Percentiles rank a stretch among this genome's conserved stretches.
Conservation (phyloP, 331 rosid species). For the Telfairia occidentalis region DNA sequence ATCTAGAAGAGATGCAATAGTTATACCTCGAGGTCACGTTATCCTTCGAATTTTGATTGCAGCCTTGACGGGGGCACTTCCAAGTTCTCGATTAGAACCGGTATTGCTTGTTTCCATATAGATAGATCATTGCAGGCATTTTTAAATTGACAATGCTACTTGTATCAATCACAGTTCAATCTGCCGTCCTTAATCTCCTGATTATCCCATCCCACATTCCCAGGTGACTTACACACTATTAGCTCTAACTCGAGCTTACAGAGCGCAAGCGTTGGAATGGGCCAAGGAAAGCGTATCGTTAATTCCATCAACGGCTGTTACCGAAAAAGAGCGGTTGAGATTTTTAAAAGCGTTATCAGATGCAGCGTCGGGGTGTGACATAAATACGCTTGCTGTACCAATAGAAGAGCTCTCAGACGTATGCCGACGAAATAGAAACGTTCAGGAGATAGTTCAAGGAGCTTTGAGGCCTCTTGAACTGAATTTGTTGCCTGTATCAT, state of each 20-base stretch:
- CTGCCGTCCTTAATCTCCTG: slow-evolving; percentile 2
- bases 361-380: slow-evolving; percentile 63
- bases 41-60: slow-evolving; percentile 82
- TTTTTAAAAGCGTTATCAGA: slow-evolving; percentile 75
- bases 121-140: background rate
- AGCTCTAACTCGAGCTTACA: slow-evolving; percentile 60
- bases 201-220: background rate
- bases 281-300: slow-evolving; percentile 61
- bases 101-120: slow-evolving; percentile 23
- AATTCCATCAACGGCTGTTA: slow-evolving; percentile 80
- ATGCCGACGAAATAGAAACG: slow-evolving; percentile 86
- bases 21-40: slow-evolving; percentile 69
- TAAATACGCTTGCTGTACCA: slow-evolving; percentile 40
- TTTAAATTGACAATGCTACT: background rate
- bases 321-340: slow-evolving; percentile 69
- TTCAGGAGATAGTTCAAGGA: slow-evolving; percentile 95
- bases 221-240: slow-evolving; percentile 81
- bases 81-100: slow-evolving; percentile 81
- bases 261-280: slow-evolving; percentile 70
- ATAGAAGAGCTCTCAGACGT: slow-evolving; percentile 85
- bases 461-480: slow-evolving; percentile 87
- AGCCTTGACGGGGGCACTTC: slow-evolving; percentile 84
- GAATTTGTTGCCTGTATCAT: slow-evolving; percentile 53
- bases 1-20: slow-evolving; percentile 52
- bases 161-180: background rate